phyloP scores from a whole-genome alignment of 2,329 filamentous ascomycete genomes.

The Pestalotiopsis sp. region DNA sequence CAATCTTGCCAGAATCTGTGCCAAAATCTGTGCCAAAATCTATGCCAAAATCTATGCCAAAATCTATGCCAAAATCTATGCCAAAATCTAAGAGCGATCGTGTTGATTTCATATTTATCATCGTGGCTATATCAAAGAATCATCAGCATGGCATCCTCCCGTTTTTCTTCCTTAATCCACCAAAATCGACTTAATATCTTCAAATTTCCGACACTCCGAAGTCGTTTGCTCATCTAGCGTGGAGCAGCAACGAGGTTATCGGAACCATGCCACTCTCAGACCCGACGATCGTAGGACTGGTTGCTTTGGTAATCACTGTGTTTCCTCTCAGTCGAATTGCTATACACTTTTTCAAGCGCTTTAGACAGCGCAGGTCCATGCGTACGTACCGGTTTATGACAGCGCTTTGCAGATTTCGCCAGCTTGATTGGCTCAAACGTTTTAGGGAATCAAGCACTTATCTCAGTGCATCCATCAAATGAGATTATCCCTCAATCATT shows the following conservation, averaged over 20 bases:
- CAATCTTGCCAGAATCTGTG: no score
- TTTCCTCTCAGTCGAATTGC: not conserved
- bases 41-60: not conserved
- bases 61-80: no score
- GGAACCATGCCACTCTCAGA: not conserved
- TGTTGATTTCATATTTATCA: no score
- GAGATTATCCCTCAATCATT: not conserved
- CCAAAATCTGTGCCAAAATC: not conserved
- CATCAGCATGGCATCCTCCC: no score
- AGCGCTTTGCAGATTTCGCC: no score
- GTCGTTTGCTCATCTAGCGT: not conserved
- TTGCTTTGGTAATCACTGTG: not conserved
- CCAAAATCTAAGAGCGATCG: not conserved
- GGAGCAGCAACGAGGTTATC: not conserved
- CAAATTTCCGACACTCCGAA: not conserved
- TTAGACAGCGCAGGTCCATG: not conserved
- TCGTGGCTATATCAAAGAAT: no score
- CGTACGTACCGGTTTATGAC: not conserved
- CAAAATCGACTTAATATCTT: no score
- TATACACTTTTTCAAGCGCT: not conserved
- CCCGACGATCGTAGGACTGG: not conserved
- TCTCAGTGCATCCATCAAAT: not conserved
- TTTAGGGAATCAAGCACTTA: not conserved
- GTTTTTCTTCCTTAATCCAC: no score
- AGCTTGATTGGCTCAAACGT: not conserved